Evolutionary conservation across 768 basidiomycete species (phyloP), one percentile per base, ranked within the genome.

Genomic region (Tylopilus sp.): DNA sequence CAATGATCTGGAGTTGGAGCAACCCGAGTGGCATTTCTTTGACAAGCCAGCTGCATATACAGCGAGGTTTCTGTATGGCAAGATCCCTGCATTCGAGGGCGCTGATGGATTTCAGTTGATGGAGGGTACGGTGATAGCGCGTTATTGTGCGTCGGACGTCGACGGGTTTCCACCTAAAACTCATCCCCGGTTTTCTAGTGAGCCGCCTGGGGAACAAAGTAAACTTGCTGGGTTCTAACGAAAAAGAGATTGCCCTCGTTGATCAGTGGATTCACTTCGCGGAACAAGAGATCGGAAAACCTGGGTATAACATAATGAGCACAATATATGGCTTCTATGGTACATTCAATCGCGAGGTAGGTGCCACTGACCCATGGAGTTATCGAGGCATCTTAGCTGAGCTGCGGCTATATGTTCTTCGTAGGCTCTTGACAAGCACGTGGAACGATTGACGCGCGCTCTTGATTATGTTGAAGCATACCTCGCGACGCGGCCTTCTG

Each of bases 241-340:
- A 25, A 10, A 53, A 63, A 26, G 62, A 59, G 29, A 17, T 19
- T 1, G 51, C 57, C 1, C 25, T 55, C 3, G 37, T 64, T 6
- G 60, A 64, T 41, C 63, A 63, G 13, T 64, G 62, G 60, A 26
- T 43, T 4, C 63, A 61, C 33, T 64, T 61, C 34, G 47, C 54
- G 8, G 62, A 64, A 30, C 41, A 50, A 1, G 63, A 64, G 12
- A 51, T 64, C 17, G 29, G 50, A 3, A 6, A 1, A 0, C 50
- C 58, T 4, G 11, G 4, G 2, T 19, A 22, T 1, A 11, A 0
- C 14, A 13, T 40, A 33, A 28, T 28, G 10, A 28, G 37, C 3
- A 3, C 46, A 34, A 11, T 62, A n/a, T 48, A 31, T 4, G 56
- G 50, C 0, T 44, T 24, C 13, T 11, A 31, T 40, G 34, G 33